Evolutionary conservation across 768 basidiomycete species (phyloP).

Genomic region (Russula virescens): DNA sequence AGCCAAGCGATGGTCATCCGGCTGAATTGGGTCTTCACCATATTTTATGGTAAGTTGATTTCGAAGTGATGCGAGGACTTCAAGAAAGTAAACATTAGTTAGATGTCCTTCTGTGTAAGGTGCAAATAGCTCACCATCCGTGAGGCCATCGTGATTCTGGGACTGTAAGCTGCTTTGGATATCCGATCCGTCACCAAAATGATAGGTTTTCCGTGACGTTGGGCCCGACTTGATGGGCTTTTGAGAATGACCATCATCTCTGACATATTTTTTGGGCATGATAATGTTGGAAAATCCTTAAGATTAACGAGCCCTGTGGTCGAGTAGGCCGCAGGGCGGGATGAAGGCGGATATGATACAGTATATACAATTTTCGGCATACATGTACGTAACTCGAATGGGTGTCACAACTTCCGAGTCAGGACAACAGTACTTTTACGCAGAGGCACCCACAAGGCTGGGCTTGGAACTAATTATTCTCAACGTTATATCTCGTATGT

Average conservation of each 20-base stretch:
- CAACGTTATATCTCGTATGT: neutral
- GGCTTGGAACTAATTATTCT: neutral
- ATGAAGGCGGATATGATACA: too few species aligned
- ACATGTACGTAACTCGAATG: too few species aligned
- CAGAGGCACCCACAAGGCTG: neutral
- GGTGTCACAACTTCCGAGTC: too few species aligned
- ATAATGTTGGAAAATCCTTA: neutral
- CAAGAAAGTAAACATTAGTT: neutral
- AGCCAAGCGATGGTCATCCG: constrained; percentile 54
- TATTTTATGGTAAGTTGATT: constrained; percentile 55
- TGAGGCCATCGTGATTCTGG: constrained; percentile 24
- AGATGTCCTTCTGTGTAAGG: neutral
- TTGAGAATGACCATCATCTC: constrained; percentile 12
- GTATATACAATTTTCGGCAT: too few species aligned
- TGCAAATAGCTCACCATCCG: constrained; percentile 20
- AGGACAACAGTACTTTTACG: neutral
- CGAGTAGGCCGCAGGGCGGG: neutral
- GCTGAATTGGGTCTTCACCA: constrained; percentile 42
- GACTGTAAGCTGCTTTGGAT: constrained; percentile 18
- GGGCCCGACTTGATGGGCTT: constrained; percentile 29
- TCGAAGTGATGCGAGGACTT: constrained; percentile 48
- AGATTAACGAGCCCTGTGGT: neutral
- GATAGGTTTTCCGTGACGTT: constrained; percentile 1
- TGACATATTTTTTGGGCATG: constrained; percentile 6
- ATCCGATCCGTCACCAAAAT: constrained; percentile 14